Conservation (phyloP, 495 filamentous ascomycete species). For the Daldinia childiae region DNA sequence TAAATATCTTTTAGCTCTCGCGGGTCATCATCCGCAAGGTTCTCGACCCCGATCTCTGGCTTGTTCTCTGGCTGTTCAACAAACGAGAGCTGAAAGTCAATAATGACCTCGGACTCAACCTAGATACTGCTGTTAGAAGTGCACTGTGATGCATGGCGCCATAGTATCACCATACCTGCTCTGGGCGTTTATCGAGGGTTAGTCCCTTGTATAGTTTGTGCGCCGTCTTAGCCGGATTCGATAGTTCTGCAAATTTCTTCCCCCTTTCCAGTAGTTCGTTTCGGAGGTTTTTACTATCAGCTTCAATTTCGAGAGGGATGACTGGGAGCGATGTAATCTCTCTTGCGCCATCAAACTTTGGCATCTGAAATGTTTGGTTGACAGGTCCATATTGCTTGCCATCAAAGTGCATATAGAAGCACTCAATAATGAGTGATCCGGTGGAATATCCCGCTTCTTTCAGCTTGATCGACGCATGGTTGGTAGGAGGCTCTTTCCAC, state of each 20-base stretch:
- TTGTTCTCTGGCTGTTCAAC: neutral
- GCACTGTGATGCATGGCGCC: neutral
- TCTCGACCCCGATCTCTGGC: neutral
- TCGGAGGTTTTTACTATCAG: neutral
- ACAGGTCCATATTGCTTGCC: neutral
- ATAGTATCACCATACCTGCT: neutral
- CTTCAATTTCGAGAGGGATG: neutral
- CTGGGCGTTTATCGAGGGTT: neutral
- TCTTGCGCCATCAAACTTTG: neutral
- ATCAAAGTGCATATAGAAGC: neutral
- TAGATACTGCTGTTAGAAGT: neutral
- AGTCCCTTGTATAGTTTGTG: neutral
- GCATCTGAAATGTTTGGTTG: neutral
- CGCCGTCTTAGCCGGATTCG: neutral
- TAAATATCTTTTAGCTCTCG: neutral
- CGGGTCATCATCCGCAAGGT: neutral
- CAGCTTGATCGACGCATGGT: neutral
- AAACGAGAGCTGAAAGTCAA: neutral
- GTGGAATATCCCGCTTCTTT: neutral
- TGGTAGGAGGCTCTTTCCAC: neutral
- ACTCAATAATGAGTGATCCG: neutral
- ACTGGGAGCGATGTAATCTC: neutral
- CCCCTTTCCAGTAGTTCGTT: neutral
- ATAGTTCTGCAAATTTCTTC: neutral
- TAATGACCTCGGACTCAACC: neutral